These are phyloP conservation scores for Sporisorium exsertum DNA, from an alignment of 1,284 basidiomycete species.

Conservation along the genomic window DNA sequence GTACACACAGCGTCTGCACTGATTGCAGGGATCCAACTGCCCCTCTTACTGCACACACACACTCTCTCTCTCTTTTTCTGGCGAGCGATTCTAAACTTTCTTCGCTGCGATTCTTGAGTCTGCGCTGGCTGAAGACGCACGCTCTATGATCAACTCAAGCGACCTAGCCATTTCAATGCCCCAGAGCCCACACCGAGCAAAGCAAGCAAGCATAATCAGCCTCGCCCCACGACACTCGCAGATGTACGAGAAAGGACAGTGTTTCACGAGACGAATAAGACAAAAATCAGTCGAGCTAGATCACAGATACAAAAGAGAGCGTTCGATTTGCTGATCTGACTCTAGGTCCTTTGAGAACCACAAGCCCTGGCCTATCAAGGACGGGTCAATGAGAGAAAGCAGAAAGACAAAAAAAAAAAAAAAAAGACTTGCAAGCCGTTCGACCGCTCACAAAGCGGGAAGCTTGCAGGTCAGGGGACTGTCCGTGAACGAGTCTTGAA, in stretches of 20 bases:
- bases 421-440: neutral
- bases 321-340: slow-evolving; percentile 1
- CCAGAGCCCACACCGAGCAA: neutral
- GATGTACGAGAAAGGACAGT: slow-evolving; percentile 9
- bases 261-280: neutral
- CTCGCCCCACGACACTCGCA: neutral
- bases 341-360: no score
- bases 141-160: neutral
- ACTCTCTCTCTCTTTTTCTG: neutral
- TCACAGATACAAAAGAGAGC: slow-evolving; percentile 16
- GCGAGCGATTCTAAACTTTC: neutral
- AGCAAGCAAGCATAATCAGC: neutral
- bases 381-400: neutral
- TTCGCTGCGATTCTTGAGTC: slow-evolving; percentile 11
- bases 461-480: slow-evolving; percentile 5
- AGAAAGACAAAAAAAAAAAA: neutral
- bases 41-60: no score
- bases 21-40: no score
- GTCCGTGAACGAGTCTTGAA: slow-evolving; percentile 17
- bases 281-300: neutral
- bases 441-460: slow-evolving; percentile 14
- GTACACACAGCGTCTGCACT: no score
- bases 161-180: neutral
- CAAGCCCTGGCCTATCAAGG: neutral
- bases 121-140: neutral